Base-by-base conservation (phyloP, 2,329 filamentous ascomycete species). In the Pseudopyrenochaeta lycopersici region DNA sequence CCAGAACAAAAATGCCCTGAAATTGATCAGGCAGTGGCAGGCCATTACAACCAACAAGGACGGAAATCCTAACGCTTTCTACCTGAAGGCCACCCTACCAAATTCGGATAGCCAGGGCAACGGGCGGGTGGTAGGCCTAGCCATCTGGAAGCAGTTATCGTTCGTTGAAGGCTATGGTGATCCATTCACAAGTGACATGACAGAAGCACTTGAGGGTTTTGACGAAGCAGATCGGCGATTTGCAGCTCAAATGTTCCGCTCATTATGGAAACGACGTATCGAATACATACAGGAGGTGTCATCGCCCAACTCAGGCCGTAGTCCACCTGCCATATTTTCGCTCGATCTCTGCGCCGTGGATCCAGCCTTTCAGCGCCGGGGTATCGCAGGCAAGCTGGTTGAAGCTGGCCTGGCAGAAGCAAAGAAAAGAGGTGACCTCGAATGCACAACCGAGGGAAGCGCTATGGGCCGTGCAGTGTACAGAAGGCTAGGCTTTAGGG, bases 91-190 rank as follows among this genome's bases (percentile, higher is more conserved):
- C 1, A 84, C 80, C 0, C 41, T 85, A 1, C 73, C 75, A 1
- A 60, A 76, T 1, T 69, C 74, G 1, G 47, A 53, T 1, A 62
- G 63, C 1, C 46, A 59, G 7, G 58, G 47, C 38, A 50, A 71
- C 42, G 60, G 61, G 4, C 57, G 53, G 32, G 74, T 85, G n/a
- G 84, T 75, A 9, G 85, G 84, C 14, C 54, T 83, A 23, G 83
- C 84, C 2, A 80, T 85, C 49, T 87, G 85, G 85, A 62, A 75
- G 7, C 84, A 87, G 58, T 67, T 75, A 0, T 85, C 84, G 0
- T 68, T 75, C 6, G 77, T 85, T 0, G 72, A 77, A 1, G 84
- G 83, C 11, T 65, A 77, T 43, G 84, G 84, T 11, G 78, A 81
- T 21, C 56, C 64, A 11, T 71, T 68, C 7, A 61, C 60, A 3